These are phyloP conservation scores for Cucumis hystrix DNA, from an alignment of 306 rosid species.

Conservation along the genomic window DNA sequence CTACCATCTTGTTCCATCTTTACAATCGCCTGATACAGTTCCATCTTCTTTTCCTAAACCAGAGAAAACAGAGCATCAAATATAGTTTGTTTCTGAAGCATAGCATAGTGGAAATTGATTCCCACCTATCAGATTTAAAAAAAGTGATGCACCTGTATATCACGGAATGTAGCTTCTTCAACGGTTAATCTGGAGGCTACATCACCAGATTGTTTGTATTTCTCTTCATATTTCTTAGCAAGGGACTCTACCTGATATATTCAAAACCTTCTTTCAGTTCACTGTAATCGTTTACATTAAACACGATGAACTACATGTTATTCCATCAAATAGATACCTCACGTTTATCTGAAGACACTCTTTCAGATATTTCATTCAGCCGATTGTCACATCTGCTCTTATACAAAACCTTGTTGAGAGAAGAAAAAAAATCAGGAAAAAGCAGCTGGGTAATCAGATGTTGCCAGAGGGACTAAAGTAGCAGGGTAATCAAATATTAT, in stretches of 20 bases:
- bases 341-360: slow-evolving; percentile 58
- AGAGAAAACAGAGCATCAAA: background rate
- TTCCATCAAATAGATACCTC: slow-evolving; percentile 52
- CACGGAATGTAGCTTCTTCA: slow-evolving; percentile 92
- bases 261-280: slow-evolving; percentile 4
- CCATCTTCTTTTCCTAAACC: slow-evolving; percentile 53
- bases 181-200: slow-evolving; percentile 82
- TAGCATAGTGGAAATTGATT: background rate
- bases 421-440: slow-evolving; percentile 12
- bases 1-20: slow-evolving; percentile 70
- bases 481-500: background rate
- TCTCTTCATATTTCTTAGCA: slow-evolving; percentile 84
- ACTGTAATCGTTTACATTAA: slow-evolving; percentile 5
- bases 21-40: slow-evolving; percentile 69
- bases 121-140: slow-evolving; percentile 1
- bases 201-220: slow-evolving; percentile 79
- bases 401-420: slow-evolving; percentile 59
- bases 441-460: background rate
- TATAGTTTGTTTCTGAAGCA: background rate
- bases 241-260: slow-evolving; percentile 60
- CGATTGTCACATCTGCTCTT: slow-evolving; percentile 98
- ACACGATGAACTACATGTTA: slow-evolving; percentile 13
- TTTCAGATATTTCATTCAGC: slow-evolving; percentile 75
- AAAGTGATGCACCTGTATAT: slow-evolving; percentile 50
- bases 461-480: background rate